Conservation (phyloP, 441 rosid genomes). For the Geranium incanum region DNA sequence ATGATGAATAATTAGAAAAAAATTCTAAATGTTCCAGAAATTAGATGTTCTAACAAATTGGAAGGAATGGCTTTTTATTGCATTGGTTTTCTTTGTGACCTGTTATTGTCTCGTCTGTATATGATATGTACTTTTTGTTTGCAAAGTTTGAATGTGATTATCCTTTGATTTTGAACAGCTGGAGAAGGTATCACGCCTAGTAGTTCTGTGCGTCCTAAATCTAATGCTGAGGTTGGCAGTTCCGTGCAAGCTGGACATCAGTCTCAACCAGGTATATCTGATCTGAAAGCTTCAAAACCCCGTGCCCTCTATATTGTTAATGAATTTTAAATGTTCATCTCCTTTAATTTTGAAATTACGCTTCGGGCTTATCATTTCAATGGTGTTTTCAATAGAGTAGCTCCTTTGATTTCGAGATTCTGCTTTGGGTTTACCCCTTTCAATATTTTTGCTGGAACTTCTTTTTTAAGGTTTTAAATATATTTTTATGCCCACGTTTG, state of each 20-base stretch:
- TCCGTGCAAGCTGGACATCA: not conserved
- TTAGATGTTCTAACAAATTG: not conserved
- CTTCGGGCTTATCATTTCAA: too few species aligned
- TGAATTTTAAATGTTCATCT: too few species aligned
- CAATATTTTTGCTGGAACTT: too few species aligned
- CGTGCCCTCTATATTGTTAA: too few species aligned
- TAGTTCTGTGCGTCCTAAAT: constrained; percentile 1
- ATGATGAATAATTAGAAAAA: not conserved
- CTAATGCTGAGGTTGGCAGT: not conserved
- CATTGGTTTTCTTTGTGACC: not conserved
- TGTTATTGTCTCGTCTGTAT: not conserved
- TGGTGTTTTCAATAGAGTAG: too few species aligned
- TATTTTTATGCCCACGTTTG: too few species aligned
- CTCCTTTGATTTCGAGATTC: too few species aligned
- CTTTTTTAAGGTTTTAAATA: too few species aligned
- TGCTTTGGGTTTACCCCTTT: too few species aligned
- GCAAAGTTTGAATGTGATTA: not conserved
- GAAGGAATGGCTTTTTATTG: not conserved
- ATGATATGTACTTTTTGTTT: not conserved
- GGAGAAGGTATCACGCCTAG: not conserved
- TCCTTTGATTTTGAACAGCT: not conserved
- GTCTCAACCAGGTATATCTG: not conserved
- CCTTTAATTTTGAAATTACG: too few species aligned
- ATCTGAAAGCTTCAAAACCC: not conserved
- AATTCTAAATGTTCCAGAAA: not conserved